Base-by-base conservation (phyloP, 148 eudicot genomes). In the Chenopodium berlandieri region DNA sequence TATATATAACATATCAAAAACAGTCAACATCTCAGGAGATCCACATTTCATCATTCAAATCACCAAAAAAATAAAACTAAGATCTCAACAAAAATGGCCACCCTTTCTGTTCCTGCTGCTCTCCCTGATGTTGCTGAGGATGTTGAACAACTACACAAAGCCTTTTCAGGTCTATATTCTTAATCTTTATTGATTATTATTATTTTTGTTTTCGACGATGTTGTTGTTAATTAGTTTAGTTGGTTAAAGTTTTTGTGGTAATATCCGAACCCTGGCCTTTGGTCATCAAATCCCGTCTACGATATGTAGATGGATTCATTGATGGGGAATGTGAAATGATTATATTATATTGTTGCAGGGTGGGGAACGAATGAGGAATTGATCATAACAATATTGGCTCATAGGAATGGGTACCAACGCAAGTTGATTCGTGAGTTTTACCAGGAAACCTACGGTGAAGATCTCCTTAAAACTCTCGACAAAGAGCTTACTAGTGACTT, bases 321-420 rank as follows among this genome's bases (percentile, higher is more conserved):
- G 47, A 64, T 56, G 52, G 1, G 71, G 13, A 48, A 14, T 56
- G 62, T 19, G 1, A 56, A 56, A 56, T 56, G n/a, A 14, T 47
- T 9, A 20, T 64, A 12, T 34, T 31, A 32, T 16, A n/a, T 27
- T 67, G 66, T 79, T 87, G 86, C 79, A 95, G 99, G 99, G 81
- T 93, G 94, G 99, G 99, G 99, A 82, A 95, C 99, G 27, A 90
- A 95, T 37, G 99, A 95, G 89, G 90, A 58, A 22, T 85, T 90
- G 87, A 90, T 95, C 44, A 93, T 93, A 79, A 62, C 86, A 70
- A 93, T 95, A 71, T 79, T 95, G 82, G 92, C 92, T 48, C 99
- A 95, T 85, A 88, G 99, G 76, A 90, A 92, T 86, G 94, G 91
- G n/a, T 73, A 86, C 19, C 99, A 95, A 56, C 87, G 97, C 69